Conservation (phyloP, 2,329 filamentous ascomycete species). For the Stylonectria norvegica region DNA sequence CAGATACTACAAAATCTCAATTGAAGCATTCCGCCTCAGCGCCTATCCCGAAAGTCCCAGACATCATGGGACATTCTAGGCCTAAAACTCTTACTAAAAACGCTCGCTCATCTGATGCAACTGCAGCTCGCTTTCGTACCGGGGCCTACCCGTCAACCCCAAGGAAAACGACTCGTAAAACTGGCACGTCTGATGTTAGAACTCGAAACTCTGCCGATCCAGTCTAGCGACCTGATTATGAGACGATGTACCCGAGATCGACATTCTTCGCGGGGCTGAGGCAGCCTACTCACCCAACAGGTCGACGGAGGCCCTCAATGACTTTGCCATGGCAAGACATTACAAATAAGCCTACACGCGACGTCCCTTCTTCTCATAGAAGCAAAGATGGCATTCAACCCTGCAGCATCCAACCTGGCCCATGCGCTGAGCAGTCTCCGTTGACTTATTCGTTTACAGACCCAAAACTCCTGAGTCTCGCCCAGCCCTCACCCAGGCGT, state of each 20-base stretch:
- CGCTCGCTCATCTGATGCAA: background rate
- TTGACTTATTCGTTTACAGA: background rate
- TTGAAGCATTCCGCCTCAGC: constrained; percentile 1
- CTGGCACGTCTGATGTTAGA: background rate
- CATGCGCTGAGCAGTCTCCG: background rate
- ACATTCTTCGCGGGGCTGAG: constrained; percentile 1
- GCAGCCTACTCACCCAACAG: constrained; percentile 3
- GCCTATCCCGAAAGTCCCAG: constrained; percentile 1
- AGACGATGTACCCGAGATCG: background rate
- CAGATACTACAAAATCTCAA: constrained; percentile 16
- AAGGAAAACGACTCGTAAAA: background rate
- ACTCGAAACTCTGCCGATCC: background rate
- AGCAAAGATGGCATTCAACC: background rate
- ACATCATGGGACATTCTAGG: too few relatives aligned
- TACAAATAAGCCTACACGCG: background rate
- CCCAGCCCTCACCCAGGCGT: constrained; percentile 10
- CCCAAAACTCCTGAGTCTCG: constrained; percentile 1
- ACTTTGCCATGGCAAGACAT: constrained; percentile 2
- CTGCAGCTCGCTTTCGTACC: background rate
- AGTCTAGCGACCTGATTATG: background rate
- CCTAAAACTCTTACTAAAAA: constrained; percentile 3
- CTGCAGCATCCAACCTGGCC: background rate
- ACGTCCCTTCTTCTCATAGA: background rate
- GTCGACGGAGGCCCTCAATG: constrained; percentile 10
- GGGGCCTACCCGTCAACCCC: too few relatives aligned